Base-by-base conservation (phyloP, 148 eudicot genomes). In the Camellia granthamiana region DNA sequence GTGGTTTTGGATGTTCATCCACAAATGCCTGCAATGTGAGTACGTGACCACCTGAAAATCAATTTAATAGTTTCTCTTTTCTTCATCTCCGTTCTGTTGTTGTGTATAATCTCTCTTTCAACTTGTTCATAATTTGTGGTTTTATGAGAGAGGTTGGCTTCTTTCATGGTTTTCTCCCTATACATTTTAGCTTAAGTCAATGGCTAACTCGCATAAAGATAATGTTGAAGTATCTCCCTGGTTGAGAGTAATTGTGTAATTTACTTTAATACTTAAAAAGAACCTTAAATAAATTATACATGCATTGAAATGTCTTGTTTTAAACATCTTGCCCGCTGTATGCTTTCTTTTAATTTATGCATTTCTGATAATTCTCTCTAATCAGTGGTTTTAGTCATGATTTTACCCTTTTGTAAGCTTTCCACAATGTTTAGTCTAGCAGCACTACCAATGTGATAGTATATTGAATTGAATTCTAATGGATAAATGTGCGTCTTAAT, bases 1-100 rank as follows among this genome's bases (percentile, higher is more conserved):
- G 91, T 83, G 98, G 98, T 78, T 95, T 95, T 74, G 43, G 76
- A 78, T 96, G 99, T 84, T 84, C 88, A 23, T 87, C 98, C n/a
- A 80, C 79, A 47, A 79, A 92, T 84, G 64, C 89, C 84, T 96
- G 99, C 89, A 91, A 90, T 77, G 99, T 96, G 90, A 92, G 99
- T 91, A 84, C 62, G 83, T 89, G 84, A 55, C 81, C 82, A 65
- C 76, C 80, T 59, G 58, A 76, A 79, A 46, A 30, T 43, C 44
- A 51, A 51, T 30, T 71, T 19, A 7, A 54, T 66, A 8, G 19
- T 74, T 72, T 30, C 38, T 30, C 38, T 30, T 30, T 65, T 54
- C 42, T 18, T 21, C 58, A 54, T 64, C 69, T 46, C 5, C 64
- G 68, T 70, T 69, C 44, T 79, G 18, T 54, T 59, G 11, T 9